Evolutionary conservation across 2,329 filamentous ascomycete species (phyloP).

Genomic region (Metarhizium humberi): DNA sequence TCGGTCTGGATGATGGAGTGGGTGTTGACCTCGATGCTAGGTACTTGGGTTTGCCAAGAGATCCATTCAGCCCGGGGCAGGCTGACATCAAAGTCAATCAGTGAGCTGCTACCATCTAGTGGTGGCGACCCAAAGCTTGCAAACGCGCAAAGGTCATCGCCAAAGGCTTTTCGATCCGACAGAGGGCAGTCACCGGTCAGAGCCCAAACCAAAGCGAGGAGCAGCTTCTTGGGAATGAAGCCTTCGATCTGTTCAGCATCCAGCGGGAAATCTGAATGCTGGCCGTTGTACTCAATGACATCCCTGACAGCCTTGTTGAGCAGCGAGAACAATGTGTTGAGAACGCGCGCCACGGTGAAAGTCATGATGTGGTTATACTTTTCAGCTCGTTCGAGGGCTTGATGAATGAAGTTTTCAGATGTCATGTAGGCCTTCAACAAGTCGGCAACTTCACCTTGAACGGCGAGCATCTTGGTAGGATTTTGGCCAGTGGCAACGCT

Average conservation of each 20-base stretch:
- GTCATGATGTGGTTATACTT: constrained; percentile 96
- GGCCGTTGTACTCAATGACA: constrained; percentile 89
- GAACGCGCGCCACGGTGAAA: constrained; percentile 80
- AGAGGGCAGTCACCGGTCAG: constrained; percentile 92
- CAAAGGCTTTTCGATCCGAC: constrained; percentile 77
- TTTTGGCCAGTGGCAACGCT: constrained; percentile 66
- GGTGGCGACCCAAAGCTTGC: constrained; percentile 81
- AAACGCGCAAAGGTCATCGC: constrained; percentile 71
- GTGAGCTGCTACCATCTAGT: constrained; percentile 66
- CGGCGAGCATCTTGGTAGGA: constrained; percentile 66
- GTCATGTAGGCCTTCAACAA: constrained; percentile 68
- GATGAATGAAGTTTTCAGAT: constrained; percentile 70
- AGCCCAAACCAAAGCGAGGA: constrained; percentile 90
- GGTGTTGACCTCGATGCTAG: constrained; percentile 91
- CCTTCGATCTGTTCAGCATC: constrained; percentile 83
- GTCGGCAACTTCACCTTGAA: constrained; percentile 72
- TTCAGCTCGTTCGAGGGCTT: constrained; percentile 66
- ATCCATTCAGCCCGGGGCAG: constrained; percentile 84
- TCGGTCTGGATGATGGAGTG: constrained; percentile 97
- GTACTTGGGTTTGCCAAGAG: constrained; percentile 91
- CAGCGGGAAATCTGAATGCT: constrained; percentile 88
- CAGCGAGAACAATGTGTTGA: constrained; percentile 90
- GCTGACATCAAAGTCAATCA: constrained; percentile 92
- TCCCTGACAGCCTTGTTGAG: constrained; percentile 90
- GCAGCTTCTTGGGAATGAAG: constrained; percentile 86